A percentile compares a stretch with the other conserved stretches of the same genome.
Evolutionary conservation across 2,329 filamentous ascomycete species (phyloP).

Genomic region (Penicillium sp.): DNA sequence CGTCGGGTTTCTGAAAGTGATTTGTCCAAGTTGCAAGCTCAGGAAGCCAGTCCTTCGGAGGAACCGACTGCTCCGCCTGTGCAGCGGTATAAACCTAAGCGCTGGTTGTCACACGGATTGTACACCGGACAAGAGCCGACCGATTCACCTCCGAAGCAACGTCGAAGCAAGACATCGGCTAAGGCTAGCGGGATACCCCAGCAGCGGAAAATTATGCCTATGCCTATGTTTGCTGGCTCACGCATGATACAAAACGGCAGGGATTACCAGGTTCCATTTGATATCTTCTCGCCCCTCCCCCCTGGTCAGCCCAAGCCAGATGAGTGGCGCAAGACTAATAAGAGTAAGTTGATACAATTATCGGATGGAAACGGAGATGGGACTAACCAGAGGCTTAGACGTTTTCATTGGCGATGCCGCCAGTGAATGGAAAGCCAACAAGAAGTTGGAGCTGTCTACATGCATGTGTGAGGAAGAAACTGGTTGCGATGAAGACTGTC

Average conservation of each 20-base stretch:
- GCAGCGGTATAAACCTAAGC: constrained; percentile 56
- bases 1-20: constrained; percentile 42
- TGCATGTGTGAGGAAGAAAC: constrained; percentile 76
- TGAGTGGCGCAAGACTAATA: constrained; percentile 88
- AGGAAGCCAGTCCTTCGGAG: constrained; percentile 18
- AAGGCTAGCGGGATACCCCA: constrained; percentile 30
- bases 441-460: constrained; percentile 69
- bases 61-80: constrained; percentile 20
- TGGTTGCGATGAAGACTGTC: constrained; percentile 84
- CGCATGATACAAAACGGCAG: constrained; percentile 68
- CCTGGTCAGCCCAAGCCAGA: constrained; percentile 86
- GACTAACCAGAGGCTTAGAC: constrained; percentile 56
- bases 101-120: constrained; percentile 77
- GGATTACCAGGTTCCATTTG: constrained; percentile 85
- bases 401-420: constrained; percentile 84
- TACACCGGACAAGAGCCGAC: constrained; percentile 75
- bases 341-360: constrained; percentile 61
- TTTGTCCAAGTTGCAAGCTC: constrained; percentile 23
- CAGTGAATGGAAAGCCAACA: constrained; percentile 75
- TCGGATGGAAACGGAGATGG: not conserved
- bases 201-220: constrained; percentile 57
- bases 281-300: constrained; percentile 83
- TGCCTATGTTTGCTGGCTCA: constrained; percentile 76
- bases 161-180: constrained; percentile 43
- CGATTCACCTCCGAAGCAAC: constrained; percentile 49